phyloP scores from a whole-genome alignment of 164 flowering plant species.

The Vitis riparia region DNA sequence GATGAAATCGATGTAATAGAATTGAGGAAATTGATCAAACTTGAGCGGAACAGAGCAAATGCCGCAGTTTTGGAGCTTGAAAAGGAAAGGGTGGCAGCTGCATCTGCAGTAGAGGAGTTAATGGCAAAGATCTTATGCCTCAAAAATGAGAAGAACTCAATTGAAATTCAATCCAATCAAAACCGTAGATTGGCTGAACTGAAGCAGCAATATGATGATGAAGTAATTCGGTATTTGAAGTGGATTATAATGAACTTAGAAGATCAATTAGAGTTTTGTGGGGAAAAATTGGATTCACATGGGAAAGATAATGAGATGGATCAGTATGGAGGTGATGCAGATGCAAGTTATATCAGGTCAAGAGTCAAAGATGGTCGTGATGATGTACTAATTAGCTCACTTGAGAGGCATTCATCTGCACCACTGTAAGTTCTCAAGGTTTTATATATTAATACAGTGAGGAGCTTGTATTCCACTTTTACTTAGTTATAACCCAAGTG shows the following conservation, averaged over 20 bases:
- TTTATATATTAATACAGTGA: neutral
- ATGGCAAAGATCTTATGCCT: conserved; percentile 72
- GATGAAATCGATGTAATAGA: conserved; percentile 32
- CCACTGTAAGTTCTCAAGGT: conserved; percentile 4
- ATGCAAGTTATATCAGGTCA: neutral
- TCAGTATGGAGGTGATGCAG: conserved; percentile 16
- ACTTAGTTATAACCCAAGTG: too few relatives aligned
- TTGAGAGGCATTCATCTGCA: conserved; percentile 6
- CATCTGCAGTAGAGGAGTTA: conserved; percentile 70
- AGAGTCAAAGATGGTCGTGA: neutral
- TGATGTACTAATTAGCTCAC: conserved; percentile 10
- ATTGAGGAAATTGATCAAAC: conserved; percentile 47
- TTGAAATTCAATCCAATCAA: conserved; percentile 50
- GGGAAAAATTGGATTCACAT: conserved; percentile 26
- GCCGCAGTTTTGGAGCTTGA: conserved; percentile 57
- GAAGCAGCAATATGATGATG: conserved; percentile 51
- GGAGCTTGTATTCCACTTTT: neutral
- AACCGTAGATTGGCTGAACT: conserved; percentile 52
- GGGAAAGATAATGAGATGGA: conserved; percentile 28
- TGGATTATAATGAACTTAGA: conserved; percentile 43
- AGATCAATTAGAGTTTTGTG: conserved; percentile 36
- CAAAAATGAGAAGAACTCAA: conserved; percentile 60
- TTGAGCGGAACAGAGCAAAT: conserved; percentile 39
- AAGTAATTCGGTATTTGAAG: conserved; percentile 49
- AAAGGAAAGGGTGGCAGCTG: conserved; percentile 71